Base-by-base conservation (phyloP, 768 basidiomycete species). In the Fomitopsis serialis region DNA sequence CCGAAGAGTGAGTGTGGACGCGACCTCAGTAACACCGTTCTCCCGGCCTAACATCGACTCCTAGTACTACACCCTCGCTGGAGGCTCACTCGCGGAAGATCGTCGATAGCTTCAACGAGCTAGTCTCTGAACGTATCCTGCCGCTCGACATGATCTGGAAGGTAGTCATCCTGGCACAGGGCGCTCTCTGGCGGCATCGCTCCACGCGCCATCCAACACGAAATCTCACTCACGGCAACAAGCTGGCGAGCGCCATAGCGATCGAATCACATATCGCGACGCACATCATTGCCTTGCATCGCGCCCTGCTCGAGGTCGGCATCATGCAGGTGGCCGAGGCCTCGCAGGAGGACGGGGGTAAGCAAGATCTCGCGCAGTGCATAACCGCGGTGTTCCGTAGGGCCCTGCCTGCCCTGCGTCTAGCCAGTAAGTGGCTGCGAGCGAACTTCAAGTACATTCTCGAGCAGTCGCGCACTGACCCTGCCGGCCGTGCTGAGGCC, bases 371-470 rank as follows among this genome's bases (percentile, higher is more conserved):
- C 12, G 89, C 89, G 4, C 85, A 88, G 66, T 78, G 79, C 22
- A 97, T 99, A 63, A 88, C 89, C 1, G 94, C 94, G 1, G 78
- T 80, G 12, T 87, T 98, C 56, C 78, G 96, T 45, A 79, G 97
- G 25, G 86, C 88, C 5, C 73, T 98, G 6, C 94, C 94, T 4
- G 86, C 91, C 6, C 72, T 98, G 32, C 82, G 96, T 19, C 85
- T 98, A 52, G 83, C 87, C 4, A 85, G 85, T 62, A 95, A 93
- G 66, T 99, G 97, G 97, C 66, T 98, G 12, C 74, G 78, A 27
- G 82, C 82, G 3, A 92, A 98, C 65, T 69, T 82, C 59, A 81
- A 80, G 55, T 89, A 90, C 58, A 64, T 92, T 22, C 61, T 71
- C 36, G 79, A 81, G 45, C 75, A 70, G 71, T 61, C 54, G 17